Base-by-base conservation (phyloP, 106 monocot species). In the Amphibolis antarctica region DNA sequence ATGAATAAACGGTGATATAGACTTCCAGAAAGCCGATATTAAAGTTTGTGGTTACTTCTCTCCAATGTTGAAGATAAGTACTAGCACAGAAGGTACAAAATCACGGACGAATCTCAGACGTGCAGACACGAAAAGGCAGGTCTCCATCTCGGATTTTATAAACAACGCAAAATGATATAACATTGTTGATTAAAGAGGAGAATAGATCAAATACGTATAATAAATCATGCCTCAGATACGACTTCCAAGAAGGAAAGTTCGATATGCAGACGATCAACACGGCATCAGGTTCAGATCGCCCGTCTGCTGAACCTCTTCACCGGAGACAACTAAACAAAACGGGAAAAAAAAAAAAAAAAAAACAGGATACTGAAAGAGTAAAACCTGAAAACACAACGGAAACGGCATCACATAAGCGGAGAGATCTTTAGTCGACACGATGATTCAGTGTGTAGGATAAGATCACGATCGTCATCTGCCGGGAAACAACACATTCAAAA, bases 341-440 rank as follows among this genome's bases (percentile, higher is more conserved):
- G 21, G 1, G 10, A 63, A 17, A 21, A 26, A 26, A 12, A 20
- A 1, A 0, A 63, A 42, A 60, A 60, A 9, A 19, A 30, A 61
- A n/a, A 42, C 5, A 43, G 10, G 12, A 22, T 12, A 2, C 17
- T 15, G 18, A 6, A 10, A 26, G 12, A 46, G 42, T 4, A 5
- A 1, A n/a, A n/a, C n/a, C n/a, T n/a, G 3, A 48, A 69, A 50
- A 47, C 23, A 13, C 46, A 47, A 46, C 9, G 1, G 17, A 5
- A 11, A 31, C 42, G 66, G 66, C 65, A 66, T 66, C 73, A 74
- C 60, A 74, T 74, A 73, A 73, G 73, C 66, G 73, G 73, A 73
- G 73, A 73, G 73, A 56, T 46, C 44, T 9, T 11, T 51, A 10
- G 65, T 73, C 73, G 7, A 73, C 73, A 65, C 48, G 50, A 12